These are phyloP conservation scores for Castanea mollissima DNA, from an alignment of 306 rosid genomes.

Conservation along the genomic window DNA sequence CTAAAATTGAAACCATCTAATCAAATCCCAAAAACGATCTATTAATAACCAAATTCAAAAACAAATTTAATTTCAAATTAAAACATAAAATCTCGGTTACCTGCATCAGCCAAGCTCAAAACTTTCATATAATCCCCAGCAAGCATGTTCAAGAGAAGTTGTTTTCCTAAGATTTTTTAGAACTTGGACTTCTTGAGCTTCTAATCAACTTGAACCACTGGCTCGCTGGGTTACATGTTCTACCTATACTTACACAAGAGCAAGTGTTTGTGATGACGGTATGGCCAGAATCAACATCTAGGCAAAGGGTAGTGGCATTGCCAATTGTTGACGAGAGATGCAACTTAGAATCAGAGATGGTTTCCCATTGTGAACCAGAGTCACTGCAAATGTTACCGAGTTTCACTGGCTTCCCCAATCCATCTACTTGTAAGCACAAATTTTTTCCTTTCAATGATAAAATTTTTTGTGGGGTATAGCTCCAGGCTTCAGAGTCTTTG, in stretches of 20 bases:
- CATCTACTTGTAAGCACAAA: constrained; percentile 57
- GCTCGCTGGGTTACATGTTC: constrained; percentile 60
- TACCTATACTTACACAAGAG: constrained; percentile 53
- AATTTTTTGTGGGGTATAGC: constrained; percentile 42
- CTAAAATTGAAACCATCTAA: too few species aligned
- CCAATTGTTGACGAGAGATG: constrained; percentile 54
- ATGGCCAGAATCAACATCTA: constrained; percentile 62
- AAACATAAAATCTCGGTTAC: too few species aligned
- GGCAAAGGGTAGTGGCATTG: constrained; percentile 50
- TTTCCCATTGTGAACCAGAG: constrained; percentile 59
- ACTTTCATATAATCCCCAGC: not conserved
- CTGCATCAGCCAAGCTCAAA: not conserved
- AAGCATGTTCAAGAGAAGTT: not conserved
- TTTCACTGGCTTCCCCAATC: constrained; percentile 43
- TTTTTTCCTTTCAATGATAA: constrained; percentile 58
- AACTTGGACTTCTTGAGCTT: constrained; percentile 36
- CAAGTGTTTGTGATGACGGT: constrained; percentile 61
- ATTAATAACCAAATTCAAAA: too few species aligned
- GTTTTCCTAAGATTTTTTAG: not conserved
- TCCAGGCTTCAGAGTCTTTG: constrained; percentile 58
- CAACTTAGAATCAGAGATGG: constrained; percentile 66
- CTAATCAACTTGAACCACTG: constrained; percentile 88
- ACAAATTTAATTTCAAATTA: too few species aligned
- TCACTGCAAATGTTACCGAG: constrained; percentile 45
- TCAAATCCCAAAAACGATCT: too few species aligned